Base-by-base conservation (phyloP, 768 basidiomycete species). In the Cystobasidiopsis lactophilus region DNA sequence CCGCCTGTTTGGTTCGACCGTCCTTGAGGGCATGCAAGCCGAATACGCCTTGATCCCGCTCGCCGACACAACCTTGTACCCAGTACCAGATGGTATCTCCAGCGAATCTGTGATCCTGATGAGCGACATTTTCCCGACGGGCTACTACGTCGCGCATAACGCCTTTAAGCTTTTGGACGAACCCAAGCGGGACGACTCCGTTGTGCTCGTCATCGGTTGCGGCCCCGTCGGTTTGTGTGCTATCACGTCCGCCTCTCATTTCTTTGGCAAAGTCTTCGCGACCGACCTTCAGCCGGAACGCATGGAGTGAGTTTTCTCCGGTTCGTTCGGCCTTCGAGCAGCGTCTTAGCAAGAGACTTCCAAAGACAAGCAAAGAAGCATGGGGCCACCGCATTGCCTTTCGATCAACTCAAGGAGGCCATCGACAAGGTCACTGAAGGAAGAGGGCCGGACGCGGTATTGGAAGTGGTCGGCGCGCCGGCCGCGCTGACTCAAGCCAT, bases 171-270 rank as follows among this genome's bases (percentile, higher is more conserved):
- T 65, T 29, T 46, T 63, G 47, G 59, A 62, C 40, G 62, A 63
- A 35, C 55, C 52, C 14, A 52, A 57, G 50, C 38, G 57, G 16
- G 50, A 48, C 29, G 58, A 54, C 18, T 52, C 41, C 24, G 63
- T 63, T 3, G 59, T 59, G 24, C 63, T 66, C 18, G 66, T 68
- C 14, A 59, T 68, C 31, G 67, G 67, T 3, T 67, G 64, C 58
- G 66, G 66, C 40, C 67, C 67, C 5, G 67, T 68, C 26, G 66
- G 64, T 1, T 58, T 66, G 21, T 66, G 65, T 38, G 66, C 66
- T 5, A 65, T 67, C 52, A 63, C 65, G 19, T 62, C 65, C 0
- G 66, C 67, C 21, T 51, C 40, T 10, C 59, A 62, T 24, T 60
- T 64, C 56, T 66, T 67, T 24, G 30, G 39, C 16, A 40, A 60